A percentile compares a stretch with the other conserved stretches of the same genome.
These are phyloP conservation scores for Hebeloma cylindrosporum DNA, from an alignment of 768 basidiomycete species.

Conservation along the genomic window DNA sequence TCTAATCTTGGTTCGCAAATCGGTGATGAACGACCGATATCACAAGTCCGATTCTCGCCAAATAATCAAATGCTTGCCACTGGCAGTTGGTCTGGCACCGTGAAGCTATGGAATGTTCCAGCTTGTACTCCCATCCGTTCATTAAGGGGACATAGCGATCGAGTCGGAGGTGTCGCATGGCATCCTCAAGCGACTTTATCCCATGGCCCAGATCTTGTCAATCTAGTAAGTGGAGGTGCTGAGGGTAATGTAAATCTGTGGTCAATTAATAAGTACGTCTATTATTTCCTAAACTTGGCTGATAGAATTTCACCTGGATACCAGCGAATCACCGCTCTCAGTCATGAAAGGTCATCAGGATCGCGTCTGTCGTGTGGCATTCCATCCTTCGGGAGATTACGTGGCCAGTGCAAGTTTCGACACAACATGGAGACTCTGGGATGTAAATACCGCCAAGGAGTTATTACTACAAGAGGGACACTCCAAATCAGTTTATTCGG, in stretches of 20 bases:
- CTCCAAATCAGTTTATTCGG: slow-evolving; percentile 91
- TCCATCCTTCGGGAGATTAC: slow-evolving; percentile 94
- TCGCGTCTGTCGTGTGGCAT: slow-evolving; percentile 90
- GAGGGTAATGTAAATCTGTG: slow-evolving; percentile 87
- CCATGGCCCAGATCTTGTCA: slow-evolving; percentile 62
- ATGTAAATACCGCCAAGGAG: slow-evolving; percentile 78
- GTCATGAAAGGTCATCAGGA: slow-evolving; percentile 86
- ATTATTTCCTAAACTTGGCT: background rate
- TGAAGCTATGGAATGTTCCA: slow-evolving; percentile 96
- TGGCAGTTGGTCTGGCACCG: slow-evolving; percentile 93
- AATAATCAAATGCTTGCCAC: slow-evolving; percentile 87
- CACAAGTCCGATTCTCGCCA: slow-evolving; percentile 92
- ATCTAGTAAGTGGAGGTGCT: slow-evolving; percentile 89
- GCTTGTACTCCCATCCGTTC: slow-evolving; percentile 78
- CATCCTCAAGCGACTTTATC: slow-evolving; percentile 89
- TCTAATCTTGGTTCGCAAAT: slow-evolving; percentile 96
- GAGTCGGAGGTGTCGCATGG: slow-evolving; percentile 96
- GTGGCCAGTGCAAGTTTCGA: slow-evolving; percentile 96
- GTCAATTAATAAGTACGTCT: slow-evolving; percentile 75
- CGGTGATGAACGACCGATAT: slow-evolving; percentile 93
- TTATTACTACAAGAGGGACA: slow-evolving; percentile 94
- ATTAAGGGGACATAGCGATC: slow-evolving; percentile 82
- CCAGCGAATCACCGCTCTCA: slow-evolving; percentile 83
- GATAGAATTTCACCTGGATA: slow-evolving; percentile 6
- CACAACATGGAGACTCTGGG: slow-evolving; percentile 97